Base-by-base conservation (phyloP, 139 green algal species). In the Chlamydomonas asymmetrica region DNA sequence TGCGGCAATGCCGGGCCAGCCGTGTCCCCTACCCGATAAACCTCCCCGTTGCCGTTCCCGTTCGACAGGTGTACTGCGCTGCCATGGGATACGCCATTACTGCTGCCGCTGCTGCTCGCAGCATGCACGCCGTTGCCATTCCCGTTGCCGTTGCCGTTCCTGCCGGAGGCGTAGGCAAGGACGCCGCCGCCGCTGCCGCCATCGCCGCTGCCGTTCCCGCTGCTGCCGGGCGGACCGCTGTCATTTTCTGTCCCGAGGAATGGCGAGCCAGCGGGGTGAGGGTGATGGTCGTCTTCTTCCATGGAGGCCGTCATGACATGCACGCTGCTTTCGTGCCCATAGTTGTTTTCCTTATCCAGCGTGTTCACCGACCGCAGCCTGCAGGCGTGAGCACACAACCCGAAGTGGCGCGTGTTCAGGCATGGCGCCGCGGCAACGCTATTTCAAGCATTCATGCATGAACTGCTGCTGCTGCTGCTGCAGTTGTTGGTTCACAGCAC, bases 311-410 rank as follows among this genome's bases (percentile, higher is more conserved):
- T 18, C 27, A 31, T 10, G 9, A 59, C 41, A 39, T 76, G 70
- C 70, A 76, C 70, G 41, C 50, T 66, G 70, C 50, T 66, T 29
- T 40, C 40, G 57, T 68, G 56, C 29, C 70, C 70, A 32, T 76
- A 67, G 29, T 67, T 76, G 70, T 5, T 35, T 35, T 45, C 60
- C 60, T 5, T 29, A 4, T 31, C 49, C 57, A 76, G 70, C 22
- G 56, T 67, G 29, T 29, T 20, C 54, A 76, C 70, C 3, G 70
- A 40, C 3, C 20, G 2, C 40, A 76, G 70, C 70, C n/a, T n/a
- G n/a, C n/a, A n/a, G n/a, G n/a, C n/a, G n/a, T n/a, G n/a, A n/a
- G n/a, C n/a, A n/a, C n/a, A n/a, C n/a, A n/a, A n/a, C n/a, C n/a
- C n/a, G n/a, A n/a, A n/a, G n/a, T n/a, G n/a, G n/a, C n/a, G n/a